Base-by-base conservation (phyloP, 2,329 filamentous ascomycete species). In the Diaporthe citri region DNA sequence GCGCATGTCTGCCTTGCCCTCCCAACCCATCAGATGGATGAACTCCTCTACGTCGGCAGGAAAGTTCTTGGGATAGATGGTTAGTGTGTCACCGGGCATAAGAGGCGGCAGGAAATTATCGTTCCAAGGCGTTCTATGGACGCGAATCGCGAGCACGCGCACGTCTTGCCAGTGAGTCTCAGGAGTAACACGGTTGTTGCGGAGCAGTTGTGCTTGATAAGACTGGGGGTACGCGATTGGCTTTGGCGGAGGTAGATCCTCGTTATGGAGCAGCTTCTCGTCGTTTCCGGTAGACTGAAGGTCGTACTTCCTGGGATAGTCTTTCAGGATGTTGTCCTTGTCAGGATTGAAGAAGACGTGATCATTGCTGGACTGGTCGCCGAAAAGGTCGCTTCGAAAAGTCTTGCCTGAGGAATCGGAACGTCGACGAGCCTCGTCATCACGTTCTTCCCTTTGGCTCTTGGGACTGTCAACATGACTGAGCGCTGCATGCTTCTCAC, bases 151-250 rank as follows among this genome's bases (percentile, higher is more conserved):
- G n/a, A 98, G 84, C 71, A 94, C 90, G 0, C 97, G 93, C 59
- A 98, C 96, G 85, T 99, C 97, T 85, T 99, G 97, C 93, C 95
- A 98, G 84, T 99, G 97, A 1, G 87, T 86, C 1, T 82, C 66
- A 0, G 96, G 92, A 0, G 97, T 99, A 8, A 97, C 83, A 22
- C 96, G 90, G 25, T 86, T 83, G 80, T 97, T 98, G n/a, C 84
- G 82, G 0, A 86, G 80, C 0, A 99, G 81, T 0, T 83, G 88
- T 12, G 92, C 93, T 0, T 82, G 83, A 77, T 91, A 85, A 2
- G 89, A 86, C 56, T 86, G 84, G 0, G 90, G 89, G 17, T 95
- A 87, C 0, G 92, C 88, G 2, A 95, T 86, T 5, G 88, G 17
- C 62, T 78, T 78, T 51, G 59, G 39, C 2, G 81, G 83, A 25